Base-by-base conservation (phyloP, 139 green algal species). In the Chlorokybus atmophyticus region DNA sequence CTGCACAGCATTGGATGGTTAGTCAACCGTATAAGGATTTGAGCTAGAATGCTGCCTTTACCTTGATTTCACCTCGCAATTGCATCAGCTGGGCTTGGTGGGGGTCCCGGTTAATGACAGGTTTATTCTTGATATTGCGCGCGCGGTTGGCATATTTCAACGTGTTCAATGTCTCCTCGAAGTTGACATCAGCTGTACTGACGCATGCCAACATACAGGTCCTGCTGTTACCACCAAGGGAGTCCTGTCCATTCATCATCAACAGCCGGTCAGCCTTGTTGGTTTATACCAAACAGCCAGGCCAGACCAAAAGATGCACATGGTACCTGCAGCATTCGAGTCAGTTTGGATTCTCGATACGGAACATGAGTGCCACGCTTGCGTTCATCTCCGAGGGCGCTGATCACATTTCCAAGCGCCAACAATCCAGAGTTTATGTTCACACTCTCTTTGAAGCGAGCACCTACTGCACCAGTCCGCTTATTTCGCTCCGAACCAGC, bases 391-490 rank as follows among this genome's bases (percentile, higher is more conserved):
- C 51, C 51, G 10, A 44, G 14, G 10, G 35, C 35, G 14, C 35
- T 86, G 64, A 97, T 95, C 23, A 95, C 87, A 56, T 95, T 95
- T 29, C 84, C 85, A 1, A 97, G 71, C 3, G 87, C 83, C 26
- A 96, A 74, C 62, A 97, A 71, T 4, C 89, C 82, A 24, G 70
- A 65, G 70, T 95, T 94, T 65, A 95, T 94, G 50, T 87, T 77
- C 62, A 95, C 86, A 38, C 78, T 85, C 50, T 73, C 71, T 48
- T 70, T 60, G 21, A 77, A 50, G 0, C 63, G 48, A 59, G 63
- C 30, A 1, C 83, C 88, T 67, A 87, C 73, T 0, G 83, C 84
- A 44, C 86, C 81, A 0, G 88, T 94, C 19, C 85, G 76, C 79
- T 95, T 96, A 2, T 76, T 75, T 0, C 88, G 67, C 76, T 97